Percentiles rank a stretch among this genome's conserved stretches.
phyloP scores from a whole-genome alignment of 495 filamentous ascomycete genomes.

The Aspergillus nidulans region DNA sequence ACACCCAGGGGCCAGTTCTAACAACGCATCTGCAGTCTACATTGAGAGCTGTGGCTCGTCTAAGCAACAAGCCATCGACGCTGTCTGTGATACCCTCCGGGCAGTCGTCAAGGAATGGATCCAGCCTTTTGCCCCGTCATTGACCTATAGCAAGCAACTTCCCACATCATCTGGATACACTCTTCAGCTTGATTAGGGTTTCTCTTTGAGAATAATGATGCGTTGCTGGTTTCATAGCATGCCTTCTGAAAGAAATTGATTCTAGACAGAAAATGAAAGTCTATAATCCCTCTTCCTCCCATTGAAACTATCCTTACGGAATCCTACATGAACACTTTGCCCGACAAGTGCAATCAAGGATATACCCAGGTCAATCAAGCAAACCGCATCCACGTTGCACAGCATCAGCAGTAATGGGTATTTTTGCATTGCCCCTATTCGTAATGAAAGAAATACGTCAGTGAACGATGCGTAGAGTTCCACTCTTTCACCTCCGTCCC shows the following conservation, averaged over 20 bases:
- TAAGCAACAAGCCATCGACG: constrained; percentile 42
- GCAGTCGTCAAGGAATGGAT: constrained; percentile 59
- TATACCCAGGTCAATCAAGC: not conserved
- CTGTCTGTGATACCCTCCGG: constrained; percentile 50
- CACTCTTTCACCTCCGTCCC: too few relatives aligned
- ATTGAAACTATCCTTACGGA: not conserved
- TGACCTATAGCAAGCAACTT: constrained; percentile 35
- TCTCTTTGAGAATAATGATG: not conserved
- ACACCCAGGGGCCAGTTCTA: not conserved
- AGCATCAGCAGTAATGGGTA: not conserved
- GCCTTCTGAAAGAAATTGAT: not conserved
- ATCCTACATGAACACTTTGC: not conserved
- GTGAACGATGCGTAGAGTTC: not conserved
- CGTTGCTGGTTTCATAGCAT: not conserved
- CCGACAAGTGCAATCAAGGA: not conserved
- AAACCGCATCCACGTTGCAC: constrained; percentile 6
- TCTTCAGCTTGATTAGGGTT: constrained; percentile 20
- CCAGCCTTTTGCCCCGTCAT: constrained; percentile 34
- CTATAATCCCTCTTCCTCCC: not conserved
- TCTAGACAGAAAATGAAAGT: not conserved
- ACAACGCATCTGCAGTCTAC: constrained; percentile 39
- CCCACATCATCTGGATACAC: constrained; percentile 40
- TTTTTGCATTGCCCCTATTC: not conserved
- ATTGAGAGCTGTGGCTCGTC: constrained; percentile 50
- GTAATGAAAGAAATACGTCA: not conserved